Conservation (phyloP, 345 rosid genomes). For the Eutrema japonicum region DNA sequence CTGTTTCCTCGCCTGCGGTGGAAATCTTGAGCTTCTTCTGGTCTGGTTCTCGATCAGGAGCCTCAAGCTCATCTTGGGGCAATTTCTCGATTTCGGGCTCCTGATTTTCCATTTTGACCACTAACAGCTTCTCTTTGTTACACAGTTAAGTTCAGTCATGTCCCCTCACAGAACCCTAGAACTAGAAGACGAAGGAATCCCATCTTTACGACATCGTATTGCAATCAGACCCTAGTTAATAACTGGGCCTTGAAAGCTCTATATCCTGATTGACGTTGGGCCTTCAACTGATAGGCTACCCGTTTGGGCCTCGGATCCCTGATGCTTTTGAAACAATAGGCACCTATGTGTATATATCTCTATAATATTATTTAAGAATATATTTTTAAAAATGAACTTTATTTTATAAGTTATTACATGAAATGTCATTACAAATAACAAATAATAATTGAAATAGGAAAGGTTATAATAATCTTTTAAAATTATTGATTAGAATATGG, state of each 20-base stretch:
- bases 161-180: conserved; percentile 49
- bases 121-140: conserved; percentile 20
- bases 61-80: conserved; percentile 50
- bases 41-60: conserved; percentile 59
- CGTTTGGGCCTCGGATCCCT: background rate
- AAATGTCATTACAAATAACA: too few relatives aligned
- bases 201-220: conserved; percentile 7
- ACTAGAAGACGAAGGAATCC: conserved; percentile 2
- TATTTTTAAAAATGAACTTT: too few relatives aligned
- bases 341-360: background rate
- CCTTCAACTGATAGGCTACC: background rate
- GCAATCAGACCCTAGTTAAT: background rate
- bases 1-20: conserved; percentile 51
- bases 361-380: too few relatives aligned
- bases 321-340: background rate
- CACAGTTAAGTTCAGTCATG: conserved; percentile 7
- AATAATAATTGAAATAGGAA: too few relatives aligned
- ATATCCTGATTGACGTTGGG: background rate
- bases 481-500: too few relatives aligned
- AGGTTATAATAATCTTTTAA: too few relatives aligned
- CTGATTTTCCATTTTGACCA: conserved; percentile 46
- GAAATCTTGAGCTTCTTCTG: conserved; percentile 70
- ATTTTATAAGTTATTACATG: too few relatives aligned
- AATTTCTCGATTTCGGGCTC: conserved; percentile 31
- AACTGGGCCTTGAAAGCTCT: conserved; percentile 6